Percentiles rank a stretch among this genome's conserved stretches.
Evolutionary conservation across 768 basidiomycete species (phyloP).

Genomic region (Auricularia sp.): DNA sequence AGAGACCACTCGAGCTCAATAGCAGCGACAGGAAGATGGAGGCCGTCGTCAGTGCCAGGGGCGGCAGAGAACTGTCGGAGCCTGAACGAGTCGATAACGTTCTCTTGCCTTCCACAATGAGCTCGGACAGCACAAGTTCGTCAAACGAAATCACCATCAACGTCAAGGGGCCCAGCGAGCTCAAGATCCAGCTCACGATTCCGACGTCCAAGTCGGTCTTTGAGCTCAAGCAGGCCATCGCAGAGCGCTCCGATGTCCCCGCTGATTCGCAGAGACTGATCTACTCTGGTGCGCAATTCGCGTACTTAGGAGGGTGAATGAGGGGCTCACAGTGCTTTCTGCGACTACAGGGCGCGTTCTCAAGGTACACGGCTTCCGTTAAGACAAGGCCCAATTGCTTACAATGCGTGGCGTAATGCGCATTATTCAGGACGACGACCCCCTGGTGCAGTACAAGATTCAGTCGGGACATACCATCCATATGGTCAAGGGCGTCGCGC

Average conservation of each 20-base stretch:
- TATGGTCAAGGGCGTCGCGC: conserved; percentile 81
- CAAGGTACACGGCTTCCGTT: conserved; percentile 35
- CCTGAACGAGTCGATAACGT: background rate
- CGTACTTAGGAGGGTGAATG: background rate
- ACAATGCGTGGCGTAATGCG: background rate
- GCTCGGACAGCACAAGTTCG: background rate
- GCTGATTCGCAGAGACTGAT: conserved; percentile 86
- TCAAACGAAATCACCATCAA: conserved; percentile 2
- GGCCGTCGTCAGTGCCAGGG: too few species aligned
- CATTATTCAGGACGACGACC: conserved; percentile 61
- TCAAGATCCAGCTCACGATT: conserved; percentile 85
- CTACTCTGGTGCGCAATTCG: conserved; percentile 59
- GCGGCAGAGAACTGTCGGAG: background rate
- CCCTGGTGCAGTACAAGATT: conserved; percentile 79
- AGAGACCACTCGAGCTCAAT: too few species aligned
- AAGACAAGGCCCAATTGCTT: conserved; percentile 1
- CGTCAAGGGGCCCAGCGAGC: conserved; percentile 64
- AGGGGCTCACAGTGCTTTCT: background rate
- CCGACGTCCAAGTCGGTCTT: conserved; percentile 71
- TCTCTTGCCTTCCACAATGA: background rate
- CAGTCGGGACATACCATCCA: conserved; percentile 81
- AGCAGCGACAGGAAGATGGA: too few species aligned
- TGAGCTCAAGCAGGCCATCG: conserved; percentile 87
- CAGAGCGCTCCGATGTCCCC: conserved; percentile 72
- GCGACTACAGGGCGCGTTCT: conserved; percentile 49